Conservation (phyloP, 768 basidiomycete genomes). For the Podaxis carcinomalis region DNA sequence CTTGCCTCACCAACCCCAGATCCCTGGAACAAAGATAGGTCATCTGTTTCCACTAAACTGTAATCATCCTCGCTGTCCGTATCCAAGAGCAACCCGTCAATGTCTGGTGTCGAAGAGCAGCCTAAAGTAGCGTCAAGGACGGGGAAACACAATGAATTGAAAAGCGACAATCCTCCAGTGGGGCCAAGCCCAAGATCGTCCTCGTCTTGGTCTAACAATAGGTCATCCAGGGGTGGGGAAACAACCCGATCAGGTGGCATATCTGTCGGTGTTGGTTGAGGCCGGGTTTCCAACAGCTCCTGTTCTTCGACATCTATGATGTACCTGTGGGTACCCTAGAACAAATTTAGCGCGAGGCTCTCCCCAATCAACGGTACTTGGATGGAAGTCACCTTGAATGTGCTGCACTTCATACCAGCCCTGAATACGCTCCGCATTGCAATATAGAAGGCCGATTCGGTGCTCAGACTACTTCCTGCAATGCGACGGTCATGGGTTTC, state of each 20-base stretch:
- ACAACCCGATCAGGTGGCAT: neutral
- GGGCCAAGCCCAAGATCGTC: neutral
- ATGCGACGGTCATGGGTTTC: neutral
- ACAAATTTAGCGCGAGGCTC: slow-evolving; percentile 7
- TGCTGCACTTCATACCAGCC: slow-evolving; percentile 33
- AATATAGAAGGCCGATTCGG: slow-evolving; percentile 32
- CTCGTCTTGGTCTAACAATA: slow-evolving; percentile 6
- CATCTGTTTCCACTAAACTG: neutral
- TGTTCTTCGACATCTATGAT: slow-evolving; percentile 7
- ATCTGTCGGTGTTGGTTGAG: neutral
- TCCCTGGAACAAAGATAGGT: neutral
- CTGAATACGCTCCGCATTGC: slow-evolving; percentile 42
- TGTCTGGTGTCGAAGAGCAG: neutral
- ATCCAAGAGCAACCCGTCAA: neutral
- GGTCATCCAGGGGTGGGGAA: neutral
- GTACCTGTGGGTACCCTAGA: slow-evolving; percentile 11
- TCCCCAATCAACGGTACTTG: neutral
- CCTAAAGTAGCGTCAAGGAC: neutral
- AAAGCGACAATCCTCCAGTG: neutral
- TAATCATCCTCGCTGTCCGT: neutral
- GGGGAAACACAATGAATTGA: neutral
- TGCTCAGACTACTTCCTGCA: neutral
- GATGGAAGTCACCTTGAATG: slow-evolving; percentile 38
- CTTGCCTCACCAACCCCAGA: neutral
- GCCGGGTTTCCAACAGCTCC: neutral